Evolutionary conservation across 1,139 yeast genomes (phyloP), one percentile per base, ranked within the genome.

Genomic region (Pichia sp.): DNA sequence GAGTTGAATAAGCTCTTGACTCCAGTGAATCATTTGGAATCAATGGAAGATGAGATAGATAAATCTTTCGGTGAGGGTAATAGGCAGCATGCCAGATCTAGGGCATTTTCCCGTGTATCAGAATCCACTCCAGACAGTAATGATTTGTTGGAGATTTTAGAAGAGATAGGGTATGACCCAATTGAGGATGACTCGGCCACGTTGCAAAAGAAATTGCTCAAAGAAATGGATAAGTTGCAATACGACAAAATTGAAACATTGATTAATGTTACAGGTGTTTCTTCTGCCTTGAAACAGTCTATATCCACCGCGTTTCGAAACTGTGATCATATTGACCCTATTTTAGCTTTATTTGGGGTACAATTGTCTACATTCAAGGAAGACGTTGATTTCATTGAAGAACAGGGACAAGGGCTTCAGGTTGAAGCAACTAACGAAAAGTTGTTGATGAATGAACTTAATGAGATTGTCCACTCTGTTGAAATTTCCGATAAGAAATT

Each of bases 401-500:
- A 77, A 46, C 88, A 87, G 64, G 84, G 90, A 1, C 83, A 85
- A 62, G 97, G 97, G 51, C 72, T 90, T 38, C 97, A 92, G 70
- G 87, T 90, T 3, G 86, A 85, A 62, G 82, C 93, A 5, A 84
- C 89, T 44, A 92, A 92, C 69, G 89, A 88, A 68, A 88, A 88
- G 63, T 70, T 78, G 23, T 74, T 92, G 45, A 85, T 84, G 76
- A 80, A 79, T 52, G 93, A 88, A 56, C 76, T 90, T 56, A 79
- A 81, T 53, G 79, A 78, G n/a, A 76, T 90, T 51, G 71, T 90
- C 57, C 79, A 80, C 51, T 86, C 90, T 29, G 87, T 89, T 7
- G 80, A 85, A 54, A 75, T 90, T 45, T 82, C 84, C 58, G 78
- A 79, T 15, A 72, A 73, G 0, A 84, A 85, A 40, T 71, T 89